A percentile compares a stretch with the other conserved stretches of the same genome.
Conservation (phyloP, 257 asterid genomes). For the Solanum sparsipilum region DNA sequence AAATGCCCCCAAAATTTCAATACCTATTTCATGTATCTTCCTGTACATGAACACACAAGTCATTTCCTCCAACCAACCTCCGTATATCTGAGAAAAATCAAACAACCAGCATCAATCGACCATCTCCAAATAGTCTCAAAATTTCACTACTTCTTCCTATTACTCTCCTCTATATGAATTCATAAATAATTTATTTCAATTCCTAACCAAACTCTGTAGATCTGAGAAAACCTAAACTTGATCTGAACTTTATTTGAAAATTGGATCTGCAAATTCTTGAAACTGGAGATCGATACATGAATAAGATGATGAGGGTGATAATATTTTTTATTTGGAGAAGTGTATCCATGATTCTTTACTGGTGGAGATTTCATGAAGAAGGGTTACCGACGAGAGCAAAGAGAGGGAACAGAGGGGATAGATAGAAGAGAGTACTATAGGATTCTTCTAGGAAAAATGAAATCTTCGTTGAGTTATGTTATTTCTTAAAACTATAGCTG, state of each 20-base stretch:
- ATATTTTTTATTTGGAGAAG: neutral
- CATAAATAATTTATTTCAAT: neutral
- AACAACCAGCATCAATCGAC: neutral
- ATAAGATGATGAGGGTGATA: neutral
- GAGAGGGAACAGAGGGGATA: neutral
- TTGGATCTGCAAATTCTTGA: neutral
- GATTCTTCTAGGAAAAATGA: neutral
- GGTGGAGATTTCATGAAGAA: neutral
- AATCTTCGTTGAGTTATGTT: neutral
- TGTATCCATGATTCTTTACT: neutral
- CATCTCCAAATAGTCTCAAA: neutral
- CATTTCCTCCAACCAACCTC: neutral
- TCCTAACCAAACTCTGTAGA: neutral
- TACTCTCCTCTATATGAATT: neutral
- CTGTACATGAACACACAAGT: neutral
- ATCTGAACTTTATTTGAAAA: neutral
- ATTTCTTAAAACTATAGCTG: neutral
- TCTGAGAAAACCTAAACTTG: neutral
- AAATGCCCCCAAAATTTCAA: neutral
- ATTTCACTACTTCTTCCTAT: neutral
- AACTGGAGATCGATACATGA: neutral
- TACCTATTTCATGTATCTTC: neutral
- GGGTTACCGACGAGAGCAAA: neutral
- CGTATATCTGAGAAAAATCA: neutral
- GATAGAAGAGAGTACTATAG: neutral